These are phyloP conservation scores for Penicillium lividum DNA, from an alignment of 495 filamentous ascomycete genomes.

Conservation along the genomic window DNA sequence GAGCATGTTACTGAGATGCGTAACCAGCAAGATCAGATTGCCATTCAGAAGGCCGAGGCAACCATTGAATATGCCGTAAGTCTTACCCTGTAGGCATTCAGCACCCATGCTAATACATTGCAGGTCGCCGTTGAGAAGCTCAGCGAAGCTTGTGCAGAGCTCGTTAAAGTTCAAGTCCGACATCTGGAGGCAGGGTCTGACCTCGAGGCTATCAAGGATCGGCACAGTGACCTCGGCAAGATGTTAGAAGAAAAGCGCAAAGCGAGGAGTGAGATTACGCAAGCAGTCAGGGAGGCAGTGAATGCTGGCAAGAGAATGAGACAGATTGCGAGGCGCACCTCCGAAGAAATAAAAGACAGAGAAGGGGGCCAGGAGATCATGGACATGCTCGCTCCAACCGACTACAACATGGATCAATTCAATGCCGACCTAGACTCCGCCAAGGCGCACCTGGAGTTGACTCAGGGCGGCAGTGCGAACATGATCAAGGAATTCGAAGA, in stretches of 20 bases:
- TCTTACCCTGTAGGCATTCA: constrained; percentile 2
- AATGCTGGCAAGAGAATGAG: constrained; percentile 36
- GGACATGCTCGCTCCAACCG: constrained; percentile 23
- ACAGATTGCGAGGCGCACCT: constrained; percentile 36
- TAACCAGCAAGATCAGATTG: constrained; percentile 54
- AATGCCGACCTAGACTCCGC: constrained; percentile 74
- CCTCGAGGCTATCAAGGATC: constrained; percentile 59
- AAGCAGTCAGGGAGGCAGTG: constrained; percentile 31
- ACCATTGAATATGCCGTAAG: constrained; percentile 66
- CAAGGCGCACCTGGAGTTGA: constrained; percentile 70
- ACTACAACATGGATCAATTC: constrained; percentile 62
- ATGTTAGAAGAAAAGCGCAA: constrained; percentile 49
- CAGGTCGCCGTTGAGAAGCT: constrained; percentile 61
- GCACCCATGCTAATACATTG: constrained; percentile 22
- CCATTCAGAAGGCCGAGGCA: constrained; percentile 62
- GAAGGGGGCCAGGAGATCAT: constrained; percentile 36
- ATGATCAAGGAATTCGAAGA: constrained; percentile 79
- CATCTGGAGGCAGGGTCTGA: constrained; percentile 82
- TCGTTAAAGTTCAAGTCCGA: constrained; percentile 66
- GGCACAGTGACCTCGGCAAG: constrained; percentile 58
- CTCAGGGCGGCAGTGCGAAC: constrained; percentile 75
- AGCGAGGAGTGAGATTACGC: constrained; percentile 40
- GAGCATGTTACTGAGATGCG: constrained; percentile 44
- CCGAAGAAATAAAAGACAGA: constrained; percentile 10
- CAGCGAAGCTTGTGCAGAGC: constrained; percentile 57